Conservation (phyloP, 2,329 filamentous ascomycete species). For the Chlorencoelia australis region DNA sequence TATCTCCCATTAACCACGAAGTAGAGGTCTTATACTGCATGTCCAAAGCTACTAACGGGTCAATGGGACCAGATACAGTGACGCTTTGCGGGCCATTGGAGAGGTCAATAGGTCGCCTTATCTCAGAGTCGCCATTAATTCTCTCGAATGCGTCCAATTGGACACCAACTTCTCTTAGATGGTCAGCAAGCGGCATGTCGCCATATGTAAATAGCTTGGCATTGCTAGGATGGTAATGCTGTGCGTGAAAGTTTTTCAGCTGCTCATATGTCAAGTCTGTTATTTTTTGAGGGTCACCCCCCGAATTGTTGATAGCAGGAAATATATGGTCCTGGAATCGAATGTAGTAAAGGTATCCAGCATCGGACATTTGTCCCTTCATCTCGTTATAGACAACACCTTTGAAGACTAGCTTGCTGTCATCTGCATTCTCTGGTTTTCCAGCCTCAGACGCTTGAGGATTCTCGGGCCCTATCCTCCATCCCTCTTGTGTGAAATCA, state of each 20-base stretch:
- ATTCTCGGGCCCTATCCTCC: conserved; percentile 91
- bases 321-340: conserved; percentile 91
- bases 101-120: conserved; percentile 69
- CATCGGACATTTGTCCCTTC: conserved; percentile 98
- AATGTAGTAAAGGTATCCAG: conserved; percentile 92
- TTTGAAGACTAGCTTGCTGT: conserved; percentile 79
- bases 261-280: conserved; percentile 91
- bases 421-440: conserved; percentile 36
- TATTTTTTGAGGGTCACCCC: conserved; percentile 91
- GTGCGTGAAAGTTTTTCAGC: conserved; percentile 75
- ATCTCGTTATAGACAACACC: conserved; percentile 99
- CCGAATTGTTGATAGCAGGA: conserved; percentile 90
- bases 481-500: conserved; percentile 94
- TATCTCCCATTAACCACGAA: conserved; percentile 84
- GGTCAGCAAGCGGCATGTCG: conserved; percentile 75
- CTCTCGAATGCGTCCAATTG: conserved; percentile 65
- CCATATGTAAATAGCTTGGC: conserved; percentile 94
- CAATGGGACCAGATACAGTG: conserved; percentile 68
- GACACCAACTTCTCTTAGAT: conserved; percentile 68
- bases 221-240: conserved; percentile 96
- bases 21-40: conserved; percentile 90
- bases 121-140: conserved; percentile 57
- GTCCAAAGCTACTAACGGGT: conserved; percentile 75
- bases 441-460: conserved; percentile 40
- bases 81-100: conserved; percentile 55